A percentile compares a stretch with the other conserved stretches of the same genome.
phyloP scores from a whole-genome alignment of 2,329 filamentous ascomycete genomes.

The Xylariaceae sp. region DNA sequence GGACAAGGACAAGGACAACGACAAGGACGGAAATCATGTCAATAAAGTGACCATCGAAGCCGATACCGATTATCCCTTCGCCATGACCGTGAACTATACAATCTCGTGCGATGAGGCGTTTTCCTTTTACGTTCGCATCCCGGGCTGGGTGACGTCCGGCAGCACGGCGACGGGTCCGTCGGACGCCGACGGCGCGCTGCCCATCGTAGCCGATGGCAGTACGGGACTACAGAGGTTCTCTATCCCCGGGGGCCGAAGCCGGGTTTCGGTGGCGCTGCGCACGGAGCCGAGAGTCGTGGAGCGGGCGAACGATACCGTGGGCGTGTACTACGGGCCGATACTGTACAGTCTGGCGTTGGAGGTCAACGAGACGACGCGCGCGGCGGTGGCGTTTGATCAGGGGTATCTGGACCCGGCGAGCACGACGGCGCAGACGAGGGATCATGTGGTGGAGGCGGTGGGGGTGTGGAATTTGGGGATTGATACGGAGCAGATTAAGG shows the following conservation, averaged over 20 bases:
- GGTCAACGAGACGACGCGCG: conserved; percentile 20
- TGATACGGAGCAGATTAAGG: conserved; percentile 29
- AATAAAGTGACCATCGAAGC: conserved; percentile 37
- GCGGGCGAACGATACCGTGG: conserved; percentile 30
- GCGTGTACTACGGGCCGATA: conserved; percentile 30
- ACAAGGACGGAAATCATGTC: too few species aligned
- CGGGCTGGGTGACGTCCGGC: conserved; percentile 26
- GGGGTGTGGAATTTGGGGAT: conserved; percentile 32
- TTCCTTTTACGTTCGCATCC: conserved; percentile 32
- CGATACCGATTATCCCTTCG: conserved; percentile 43
- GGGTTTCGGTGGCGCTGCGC: conserved; percentile 23
- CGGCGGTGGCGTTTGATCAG: conserved; percentile 18
- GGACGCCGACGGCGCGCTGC: conserved; percentile 3
- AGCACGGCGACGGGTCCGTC: conserved; percentile 20
- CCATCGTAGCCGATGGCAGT: conserved; percentile 17
- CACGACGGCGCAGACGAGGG: conserved; percentile 26
- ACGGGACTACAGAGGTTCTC: conserved; percentile 26
- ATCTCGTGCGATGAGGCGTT: conserved; percentile 28
- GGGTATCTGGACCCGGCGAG: conserved; percentile 16
- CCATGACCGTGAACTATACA: conserved; percentile 29
- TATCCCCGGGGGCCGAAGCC: conserved; percentile 21
- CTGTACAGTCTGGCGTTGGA: conserved; percentile 31
- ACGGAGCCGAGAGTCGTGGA: conserved; percentile 28
- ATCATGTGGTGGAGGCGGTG: conserved; percentile 27
- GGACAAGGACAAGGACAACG: neutral